Conservation (phyloP, 257 asterid genomes). For the Solanum ossicruentum region DNA sequence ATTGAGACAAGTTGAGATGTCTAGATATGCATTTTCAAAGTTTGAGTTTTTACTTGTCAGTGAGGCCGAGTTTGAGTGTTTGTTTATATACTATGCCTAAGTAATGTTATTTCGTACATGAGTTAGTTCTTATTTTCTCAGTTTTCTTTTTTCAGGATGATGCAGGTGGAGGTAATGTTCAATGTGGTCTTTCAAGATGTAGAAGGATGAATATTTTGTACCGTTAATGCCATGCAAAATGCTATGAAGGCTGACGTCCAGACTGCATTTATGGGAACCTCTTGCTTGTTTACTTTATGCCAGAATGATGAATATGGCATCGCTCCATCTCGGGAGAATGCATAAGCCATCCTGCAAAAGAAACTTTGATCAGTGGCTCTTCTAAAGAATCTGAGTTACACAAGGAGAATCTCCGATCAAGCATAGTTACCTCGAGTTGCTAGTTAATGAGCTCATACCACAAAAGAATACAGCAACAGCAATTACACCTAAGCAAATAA, state of each 20-base stretch:
- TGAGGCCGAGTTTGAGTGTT: neutral
- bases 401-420: neutral
- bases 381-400: neutral
- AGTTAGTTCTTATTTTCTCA: neutral
- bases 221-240: conserved; percentile 97
- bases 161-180: neutral
- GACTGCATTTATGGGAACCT: conserved; percentile 82
- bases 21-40: neutral
- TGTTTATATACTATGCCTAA: neutral
- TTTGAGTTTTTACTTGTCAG: neutral
- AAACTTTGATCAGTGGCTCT: neutral
- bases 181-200: neutral
- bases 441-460: conserved; percentile 89
- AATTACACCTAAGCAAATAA: conserved; percentile 51
- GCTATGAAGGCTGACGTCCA: conserved; percentile 78
- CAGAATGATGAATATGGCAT: conserved; percentile 81
- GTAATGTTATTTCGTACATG: neutral
- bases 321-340: conserved; percentile 98
- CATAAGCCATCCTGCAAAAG: conserved; percentile 71
- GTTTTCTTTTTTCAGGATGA: neutral
- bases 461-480: conserved; percentile 89
- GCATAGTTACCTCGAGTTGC: conserved; percentile 75
- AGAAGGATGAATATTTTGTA: conserved; percentile 5
- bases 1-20: neutral
- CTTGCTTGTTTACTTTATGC: conserved; percentile 84